Percentiles rank a stretch among this genome's conserved stretches.
Evolutionary conservation across 306 rosid genomes (phyloP).

Genomic region (Lathyrus tuberosus): DNA sequence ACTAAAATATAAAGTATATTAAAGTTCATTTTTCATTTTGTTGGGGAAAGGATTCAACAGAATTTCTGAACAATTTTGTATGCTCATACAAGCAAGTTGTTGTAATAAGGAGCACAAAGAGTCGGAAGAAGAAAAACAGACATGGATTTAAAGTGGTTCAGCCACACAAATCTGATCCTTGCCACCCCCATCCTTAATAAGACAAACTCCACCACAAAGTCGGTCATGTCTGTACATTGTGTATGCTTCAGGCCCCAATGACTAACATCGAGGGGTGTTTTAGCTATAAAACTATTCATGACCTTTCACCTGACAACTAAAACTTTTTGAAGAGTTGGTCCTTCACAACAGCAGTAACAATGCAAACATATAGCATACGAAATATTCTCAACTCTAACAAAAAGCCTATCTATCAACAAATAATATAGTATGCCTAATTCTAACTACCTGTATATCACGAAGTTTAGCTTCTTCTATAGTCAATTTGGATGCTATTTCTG

Average conservation of each 20-base stretch:
- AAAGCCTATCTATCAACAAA: conserved; percentile 26
- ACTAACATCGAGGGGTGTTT: not conserved
- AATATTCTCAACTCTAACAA: conserved; percentile 31
- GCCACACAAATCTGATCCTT: conserved; percentile 8
- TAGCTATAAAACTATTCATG: conserved; percentile 10
- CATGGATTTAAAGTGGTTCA: conserved; percentile 13
- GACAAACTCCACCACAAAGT: conserved; percentile 1
- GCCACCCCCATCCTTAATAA: not conserved
- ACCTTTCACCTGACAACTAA: not conserved
- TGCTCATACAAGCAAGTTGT: conserved; percentile 12
- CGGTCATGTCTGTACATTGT: not conserved
- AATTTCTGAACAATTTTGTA: not conserved
- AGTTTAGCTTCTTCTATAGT: conserved; percentile 88
- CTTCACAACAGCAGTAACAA: conserved; percentile 10
- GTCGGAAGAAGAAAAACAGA: not conserved
- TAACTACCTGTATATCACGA: conserved; percentile 85
- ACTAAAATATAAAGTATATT: not conserved
- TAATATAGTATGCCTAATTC: conserved; percentile 29
- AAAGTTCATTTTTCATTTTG: conserved; percentile 17
- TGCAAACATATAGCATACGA: conserved; percentile 13
- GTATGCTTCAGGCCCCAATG: conserved; percentile 16
- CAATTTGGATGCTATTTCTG: conserved; percentile 86
- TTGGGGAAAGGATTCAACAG: not conserved
- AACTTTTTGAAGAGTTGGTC: conserved; percentile 14
- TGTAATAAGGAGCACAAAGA: not conserved